phyloP scores from a whole-genome alignment of 2,329 filamentous ascomycete genomes.

The Periconia macrospinosa region DNA sequence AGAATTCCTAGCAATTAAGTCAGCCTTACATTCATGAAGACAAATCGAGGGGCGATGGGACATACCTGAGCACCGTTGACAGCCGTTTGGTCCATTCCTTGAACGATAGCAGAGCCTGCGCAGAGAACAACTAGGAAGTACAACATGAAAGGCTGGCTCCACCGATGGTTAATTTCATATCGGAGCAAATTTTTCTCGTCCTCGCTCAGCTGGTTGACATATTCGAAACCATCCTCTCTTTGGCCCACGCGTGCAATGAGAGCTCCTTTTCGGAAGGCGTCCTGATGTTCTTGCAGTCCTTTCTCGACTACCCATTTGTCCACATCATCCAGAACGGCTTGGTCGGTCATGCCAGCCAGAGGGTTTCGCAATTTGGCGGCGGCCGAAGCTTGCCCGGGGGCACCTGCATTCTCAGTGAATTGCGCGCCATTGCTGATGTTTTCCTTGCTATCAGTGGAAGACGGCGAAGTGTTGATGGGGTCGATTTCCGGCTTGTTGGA shows the following conservation, averaged over 20 bases:
- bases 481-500: slow-evolving; percentile 28
- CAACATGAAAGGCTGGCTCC: slow-evolving; percentile 68
- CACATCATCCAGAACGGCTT: slow-evolving; percentile 58
- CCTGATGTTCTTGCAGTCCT: slow-evolving; percentile 52
- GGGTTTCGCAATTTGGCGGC: slow-evolving; percentile 54
- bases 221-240: slow-evolving; percentile 52
- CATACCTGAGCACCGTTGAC: slow-evolving; percentile 36
- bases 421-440: slow-evolving; percentile 19
- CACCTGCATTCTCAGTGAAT: slow-evolving; percentile 22
- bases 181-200: slow-evolving; percentile 62
- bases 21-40: background rate
- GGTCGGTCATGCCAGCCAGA: slow-evolving; percentile 55
- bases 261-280: slow-evolving; percentile 55
- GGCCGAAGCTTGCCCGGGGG: slow-evolving; percentile 20
- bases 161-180: slow-evolving; percentile 66
- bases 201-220: slow-evolving; percentile 52
- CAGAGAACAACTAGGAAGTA: slow-evolving; percentile 69
- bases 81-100: slow-evolving; percentile 53
- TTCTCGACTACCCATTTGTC: slow-evolving; percentile 56
- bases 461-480: slow-evolving; percentile 22
- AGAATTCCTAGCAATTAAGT: slow-evolving; percentile 23
- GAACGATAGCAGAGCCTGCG: slow-evolving; percentile 69
- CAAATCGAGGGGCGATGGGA: too few species aligned
- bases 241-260: slow-evolving; percentile 50
- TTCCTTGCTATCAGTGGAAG: slow-evolving; percentile 26